Evolutionary conservation across 257 asterid species (phyloP), one percentile per base, ranked within the genome.

Genomic region (Ophiorrhiza pumila): DNA sequence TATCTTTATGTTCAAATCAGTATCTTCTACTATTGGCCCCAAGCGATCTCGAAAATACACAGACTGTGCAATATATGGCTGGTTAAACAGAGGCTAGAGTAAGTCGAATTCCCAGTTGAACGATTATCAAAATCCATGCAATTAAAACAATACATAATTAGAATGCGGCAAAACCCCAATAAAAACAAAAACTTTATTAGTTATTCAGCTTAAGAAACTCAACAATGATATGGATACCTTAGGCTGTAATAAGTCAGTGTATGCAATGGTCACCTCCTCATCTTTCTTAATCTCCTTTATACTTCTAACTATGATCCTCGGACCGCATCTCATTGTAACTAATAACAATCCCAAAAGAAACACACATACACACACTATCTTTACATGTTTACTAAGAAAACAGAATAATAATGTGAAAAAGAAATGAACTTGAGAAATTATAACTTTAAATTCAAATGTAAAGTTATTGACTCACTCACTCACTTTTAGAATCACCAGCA

Each of bases 221-320:
- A 20, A 62, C 31, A 62, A 37, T 20, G 68, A 20, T 5, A 20
- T 62, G 14, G 31, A 23, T 61, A 92, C 98, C 97, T 86, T 84
- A 43, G 97, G 91, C 78, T 85, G 97, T 82, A 92, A 75, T 87
- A 92, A 79, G 79, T 92, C 96, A 29, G 88, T 85, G 83, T 90
- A 92, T 14, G 96, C 82, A 75, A 92, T 87, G 12, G 90, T 86
- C 75, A 90, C 87, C 76, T 85, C 96, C 70, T 92, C 95, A 65
- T 89, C 90, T 74, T 73, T 82, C 65, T 68, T 59, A 74, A 92
- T 76, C 29, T 67, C 71, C 80, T 90, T 87, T 73, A 92, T 79
- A 77, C 96, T 92, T 29, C 97, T 85, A 58, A 87, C 81, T 13
- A 85, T 63, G 27, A 87, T 68, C 74, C 91, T 82, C 50, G 98